Evolutionary conservation across 306 rosid species (phyloP), one percentile per base, ranked within the genome.

Genomic region (Datisca glomerata): DNA sequence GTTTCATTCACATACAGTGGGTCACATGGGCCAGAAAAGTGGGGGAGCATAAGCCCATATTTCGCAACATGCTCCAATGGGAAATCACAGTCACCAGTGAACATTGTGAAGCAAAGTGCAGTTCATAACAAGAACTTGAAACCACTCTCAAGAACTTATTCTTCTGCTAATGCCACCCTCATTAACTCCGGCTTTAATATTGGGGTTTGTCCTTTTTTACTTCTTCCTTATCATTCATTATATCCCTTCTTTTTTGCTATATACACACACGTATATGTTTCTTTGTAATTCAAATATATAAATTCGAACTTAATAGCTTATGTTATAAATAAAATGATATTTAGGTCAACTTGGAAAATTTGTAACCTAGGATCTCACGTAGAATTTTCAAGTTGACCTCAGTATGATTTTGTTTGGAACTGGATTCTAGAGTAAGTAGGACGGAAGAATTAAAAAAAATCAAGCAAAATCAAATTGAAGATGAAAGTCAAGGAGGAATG

Each of bases 21-120:
- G 18, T 1, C 21, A 3, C 33, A 49, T 49, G 95, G 98, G 4
- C 95, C 93, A 12, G 18, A 24, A 7, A 44, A 58, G 4, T 83
- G 98, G 98, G 98, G 91, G 61, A 66, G 45, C 13, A 32, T 89
- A 54, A 70, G 56, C 47, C 86, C 93, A 34, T 2, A 2, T 1
- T 83, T 24, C 66, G 12, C 61, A 15, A 21, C 50, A 0, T 89
- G 97, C 53, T 57, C 78, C 32, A 47, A 51, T 11, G 97, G 97
- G 19, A 74, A 71, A 61, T 3, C 32, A 31, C 95, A 89, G 35
- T 70, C 93, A 24, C 95, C 98, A 4, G 61, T 89, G 62, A 51
- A 84, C 28, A 58, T 83, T 31, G 25, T 19, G 13, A 53, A 43
- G 46, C 13, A 33, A 9, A 13, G 35, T 20, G 34, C 66, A 18